Base-by-base conservation (phyloP, 2,329 filamentous ascomycete genomes). In the Calonectria ilicicola region DNA sequence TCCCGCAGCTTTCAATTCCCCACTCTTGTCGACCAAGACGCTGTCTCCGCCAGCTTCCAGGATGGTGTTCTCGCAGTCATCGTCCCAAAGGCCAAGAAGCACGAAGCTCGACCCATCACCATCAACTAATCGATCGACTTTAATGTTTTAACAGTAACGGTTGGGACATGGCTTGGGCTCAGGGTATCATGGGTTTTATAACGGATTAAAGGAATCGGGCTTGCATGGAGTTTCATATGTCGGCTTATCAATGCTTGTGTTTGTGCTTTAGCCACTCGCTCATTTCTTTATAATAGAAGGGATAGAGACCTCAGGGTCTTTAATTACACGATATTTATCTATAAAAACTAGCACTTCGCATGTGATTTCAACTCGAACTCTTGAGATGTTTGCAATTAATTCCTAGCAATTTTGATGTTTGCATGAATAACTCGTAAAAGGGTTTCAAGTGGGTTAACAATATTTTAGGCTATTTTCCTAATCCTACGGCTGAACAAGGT, bases 1-100 rank as follows among this genome's bases (percentile, higher is more conserved):
- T 87, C 89, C 65, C 90, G 93, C 74, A 90, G 87, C 70, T 94
- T 94, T 85, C 89, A 86, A 81, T 94, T 95, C 86, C 91, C 92
- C 1, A 84, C 84, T 67, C 89, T 88, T 29, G 88, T 94, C 73
- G 91, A 93, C 79, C 88, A 90, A 78, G 90, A 91, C 19, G 84
- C 80, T 3, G 92, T 94, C 67, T 86, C 83, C 51, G 93, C 93
- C 58, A 87, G 81, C 67, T 89, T 94, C 77, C 89, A 90, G 83
- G 89, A 94, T 73, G 93, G 93, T 32, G 87, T 94, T 74, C 86
- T 95, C 75, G 89, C 82, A 76, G 87, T 94, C 71, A 79, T 86
- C 29, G 89, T 94, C 26, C 93, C 93, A 63, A 94, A 93, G 87
- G 88, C 89, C 29, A 89, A 89, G 84, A 91, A 89, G 87, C 86